Conservation (phyloP, 2,329 filamentous ascomycete genomes). For the Fusarium torreyae region DNA sequence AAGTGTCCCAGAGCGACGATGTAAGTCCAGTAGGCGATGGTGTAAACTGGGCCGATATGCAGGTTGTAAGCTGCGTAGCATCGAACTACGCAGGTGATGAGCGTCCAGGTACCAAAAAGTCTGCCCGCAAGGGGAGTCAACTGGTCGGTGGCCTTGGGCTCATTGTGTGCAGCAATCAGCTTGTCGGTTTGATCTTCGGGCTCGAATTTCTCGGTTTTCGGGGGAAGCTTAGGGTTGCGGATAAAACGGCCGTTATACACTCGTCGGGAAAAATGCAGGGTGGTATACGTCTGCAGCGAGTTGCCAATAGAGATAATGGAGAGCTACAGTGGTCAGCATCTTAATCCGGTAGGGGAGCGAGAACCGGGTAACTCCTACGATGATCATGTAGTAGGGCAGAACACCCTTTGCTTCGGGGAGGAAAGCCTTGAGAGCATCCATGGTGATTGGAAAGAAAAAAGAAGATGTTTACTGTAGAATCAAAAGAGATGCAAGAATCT, state of each 20-base stretch:
- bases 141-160: conserved; percentile 67
- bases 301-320: conserved; percentile 88
- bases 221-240: conserved; percentile 62
- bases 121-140: conserved; percentile 83
- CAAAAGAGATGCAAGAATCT: neutral
- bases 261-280: conserved; percentile 85
- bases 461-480: neutral
- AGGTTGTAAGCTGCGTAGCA: conserved; percentile 90
- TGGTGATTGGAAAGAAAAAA: conserved; percentile 38
- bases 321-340: conserved; percentile 68
- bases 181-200: conserved; percentile 69
- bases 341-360: conserved; percentile 1
- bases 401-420: conserved; percentile 68
- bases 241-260: conserved; percentile 82
- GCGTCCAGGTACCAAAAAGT: conserved; percentile 90
- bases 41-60: conserved; percentile 79
- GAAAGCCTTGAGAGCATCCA: conserved; percentile 63
- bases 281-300: conserved; percentile 85
- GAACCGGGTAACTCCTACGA: conserved; percentile 59
- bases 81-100: conserved; percentile 82
- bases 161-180: conserved; percentile 62
- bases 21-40: conserved; percentile 87
- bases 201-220: conserved; percentile 60
- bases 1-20: conserved; percentile 84
- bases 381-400: conserved; percentile 72